Evolutionary conservation across 345 rosid genomes (phyloP).

Genomic region (Rhodomyrtus tomentosa): DNA sequence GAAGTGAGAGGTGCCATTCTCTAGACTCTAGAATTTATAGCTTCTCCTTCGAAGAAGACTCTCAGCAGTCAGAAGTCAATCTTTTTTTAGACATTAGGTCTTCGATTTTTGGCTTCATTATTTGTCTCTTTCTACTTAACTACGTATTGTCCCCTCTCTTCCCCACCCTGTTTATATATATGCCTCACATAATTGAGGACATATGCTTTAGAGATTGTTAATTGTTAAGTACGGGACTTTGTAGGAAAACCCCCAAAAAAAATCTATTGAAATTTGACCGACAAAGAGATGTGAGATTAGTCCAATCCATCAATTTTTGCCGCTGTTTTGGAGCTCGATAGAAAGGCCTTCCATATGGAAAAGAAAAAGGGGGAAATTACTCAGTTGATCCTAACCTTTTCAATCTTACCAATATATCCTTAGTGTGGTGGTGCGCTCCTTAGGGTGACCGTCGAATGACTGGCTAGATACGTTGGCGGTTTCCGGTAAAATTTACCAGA

Average conservation of each 20-base stretch:
- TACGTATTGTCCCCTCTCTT: background rate
- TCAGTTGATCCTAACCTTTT: no score
- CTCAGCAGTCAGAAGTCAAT: no score
- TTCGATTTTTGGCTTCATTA: background rate
- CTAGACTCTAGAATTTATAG: background rate
- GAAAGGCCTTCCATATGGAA: no score
- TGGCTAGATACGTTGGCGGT: no score
- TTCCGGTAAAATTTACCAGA: no score
- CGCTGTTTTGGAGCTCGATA: no score
- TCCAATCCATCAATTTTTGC: no score
- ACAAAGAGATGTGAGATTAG: background rate
- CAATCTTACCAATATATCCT: no score
- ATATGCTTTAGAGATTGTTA: background rate
- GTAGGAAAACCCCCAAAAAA: background rate
- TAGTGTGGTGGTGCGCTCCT: no score
- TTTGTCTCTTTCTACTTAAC: background rate
- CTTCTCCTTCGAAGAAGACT: background rate
- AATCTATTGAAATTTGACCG: background rate
- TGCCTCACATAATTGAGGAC: background rate
- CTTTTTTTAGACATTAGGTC: background rate
- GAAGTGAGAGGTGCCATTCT: no score
- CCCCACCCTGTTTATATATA: background rate
- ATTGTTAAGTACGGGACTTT: background rate
- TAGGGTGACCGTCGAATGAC: no score
- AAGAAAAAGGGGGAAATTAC: no score